Evolutionary conservation across 2,329 filamentous ascomycete genomes (phyloP).

Genomic region (Thelonectria olida): DNA sequence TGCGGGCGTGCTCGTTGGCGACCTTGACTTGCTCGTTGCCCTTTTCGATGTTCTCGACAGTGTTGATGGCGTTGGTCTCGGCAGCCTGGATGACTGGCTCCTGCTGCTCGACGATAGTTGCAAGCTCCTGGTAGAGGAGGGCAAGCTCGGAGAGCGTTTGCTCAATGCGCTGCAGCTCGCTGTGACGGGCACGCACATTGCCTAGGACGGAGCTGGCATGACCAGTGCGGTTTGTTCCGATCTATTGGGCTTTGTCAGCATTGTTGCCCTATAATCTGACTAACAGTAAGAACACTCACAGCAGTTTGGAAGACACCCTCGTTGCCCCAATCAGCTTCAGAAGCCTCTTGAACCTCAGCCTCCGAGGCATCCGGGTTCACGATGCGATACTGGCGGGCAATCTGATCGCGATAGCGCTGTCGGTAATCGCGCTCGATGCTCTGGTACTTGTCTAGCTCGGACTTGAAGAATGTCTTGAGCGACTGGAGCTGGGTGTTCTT

Average conservation of each 20-base stretch:
- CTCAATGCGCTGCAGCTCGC: conserved; percentile 84
- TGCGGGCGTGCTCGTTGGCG: conserved; percentile 73
- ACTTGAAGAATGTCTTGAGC: conserved; percentile 77
- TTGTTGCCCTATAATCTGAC: not conserved
- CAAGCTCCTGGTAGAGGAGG: conserved; percentile 77
- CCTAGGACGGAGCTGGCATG: conserved; percentile 79
- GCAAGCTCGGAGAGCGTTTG: conserved; percentile 76
- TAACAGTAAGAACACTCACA: conserved; percentile 60
- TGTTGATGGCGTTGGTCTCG: conserved; percentile 72
- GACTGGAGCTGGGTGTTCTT: conserved; percentile 76
- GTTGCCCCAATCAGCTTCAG: conserved; percentile 77
- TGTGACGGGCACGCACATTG: conserved; percentile 83
- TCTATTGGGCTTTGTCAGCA: conserved; percentile 54
- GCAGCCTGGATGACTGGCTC: conserved; percentile 69
- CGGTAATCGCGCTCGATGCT: conserved; percentile 77
- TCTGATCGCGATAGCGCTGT: conserved; percentile 78
- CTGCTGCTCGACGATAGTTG: conserved; percentile 77
- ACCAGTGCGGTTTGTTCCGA: conserved; percentile 77
- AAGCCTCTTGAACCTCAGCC: conserved; percentile 73
- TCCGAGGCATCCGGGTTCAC: conserved; percentile 84
- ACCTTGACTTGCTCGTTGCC: conserved; percentile 75
- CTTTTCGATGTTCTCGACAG: conserved; percentile 72
- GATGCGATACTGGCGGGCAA: conserved; percentile 82
- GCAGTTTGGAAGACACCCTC: conserved; percentile 86
- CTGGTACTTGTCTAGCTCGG: conserved; percentile 75